Percentiles rank a stretch among this genome's conserved stretches.
phyloP scores from a whole-genome alignment of 768 basidiomycete genomes.

The Rhizopogon sp. region DNA sequence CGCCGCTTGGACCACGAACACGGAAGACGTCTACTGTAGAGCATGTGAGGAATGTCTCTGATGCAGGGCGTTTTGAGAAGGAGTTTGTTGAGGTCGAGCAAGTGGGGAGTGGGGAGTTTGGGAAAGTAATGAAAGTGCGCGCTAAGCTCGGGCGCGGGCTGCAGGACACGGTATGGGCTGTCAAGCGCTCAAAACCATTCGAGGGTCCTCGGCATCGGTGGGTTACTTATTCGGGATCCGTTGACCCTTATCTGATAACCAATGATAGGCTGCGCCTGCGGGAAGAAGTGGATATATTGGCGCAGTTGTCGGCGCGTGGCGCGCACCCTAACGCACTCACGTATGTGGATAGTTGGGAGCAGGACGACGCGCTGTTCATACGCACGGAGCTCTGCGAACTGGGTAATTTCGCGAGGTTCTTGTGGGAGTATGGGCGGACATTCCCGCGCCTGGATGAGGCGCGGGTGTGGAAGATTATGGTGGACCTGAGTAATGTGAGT shows the following conservation, averaged over 20 bases:
- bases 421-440: constrained; percentile 84
- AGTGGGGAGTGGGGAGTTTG: constrained; percentile 90
- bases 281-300: constrained; percentile 92
- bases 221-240: constrained; percentile 17
- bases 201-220: constrained; percentile 89
- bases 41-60: constrained; percentile 26
- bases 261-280: constrained; percentile 67
- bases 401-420: constrained; percentile 87
- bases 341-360: constrained; percentile 96
- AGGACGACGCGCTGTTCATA: constrained; percentile 82
- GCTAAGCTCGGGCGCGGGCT: constrained; percentile 43
- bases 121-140: constrained; percentile 82
- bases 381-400: constrained; percentile 92
- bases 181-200: constrained; percentile 93
- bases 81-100: constrained; percentile 78
- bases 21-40: constrained; percentile 17
- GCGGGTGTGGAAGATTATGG: constrained; percentile 93
- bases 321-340: constrained; percentile 78
- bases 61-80: constrained; percentile 69
- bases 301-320: constrained; percentile 55
- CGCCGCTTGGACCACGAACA: constrained; percentile 6
- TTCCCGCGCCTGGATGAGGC: constrained; percentile 88
- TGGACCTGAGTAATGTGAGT: constrained; percentile 85
- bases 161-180: constrained; percentile 60
- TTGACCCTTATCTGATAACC: constrained; percentile 6